A percentile compares a stretch with the other conserved stretches of the same genome.
phyloP scores from a whole-genome alignment of 2,329 filamentous ascomycete genomes.

The Atkinsonella hypoxylon region DNA sequence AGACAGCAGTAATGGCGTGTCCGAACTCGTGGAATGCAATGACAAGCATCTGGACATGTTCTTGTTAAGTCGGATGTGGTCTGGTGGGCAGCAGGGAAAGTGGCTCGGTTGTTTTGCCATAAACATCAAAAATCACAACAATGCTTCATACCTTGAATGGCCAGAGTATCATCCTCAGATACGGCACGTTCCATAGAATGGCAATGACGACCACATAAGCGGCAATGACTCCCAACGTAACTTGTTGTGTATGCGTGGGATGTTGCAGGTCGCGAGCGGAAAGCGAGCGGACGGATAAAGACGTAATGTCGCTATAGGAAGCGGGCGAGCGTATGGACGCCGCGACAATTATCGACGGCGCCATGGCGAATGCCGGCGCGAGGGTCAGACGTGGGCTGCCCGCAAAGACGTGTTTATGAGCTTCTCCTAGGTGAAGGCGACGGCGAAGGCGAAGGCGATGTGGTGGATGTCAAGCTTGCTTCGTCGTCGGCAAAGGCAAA shows the following conservation, averaged over 20 bases:
- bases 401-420: background rate
- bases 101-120: background rate
- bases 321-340: background rate
- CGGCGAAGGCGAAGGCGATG: too few species aligned
- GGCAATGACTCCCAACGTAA: conserved; percentile 60
- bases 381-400: background rate
- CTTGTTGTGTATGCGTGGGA: conserved; percentile 55
- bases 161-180: conserved; percentile 63
- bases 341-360: background rate
- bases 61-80: background rate
- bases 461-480: too few species aligned
- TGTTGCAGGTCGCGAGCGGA: conserved; percentile 39
- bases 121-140: background rate
- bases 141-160: conserved; percentile 56
- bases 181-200: conserved; percentile 68
- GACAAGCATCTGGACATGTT: conserved; percentile 52
- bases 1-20: conserved; percentile 60
- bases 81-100: background rate
- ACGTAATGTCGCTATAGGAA: conserved; percentile 7
- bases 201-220: conserved; percentile 64
- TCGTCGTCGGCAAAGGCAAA: too few species aligned
- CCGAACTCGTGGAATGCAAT: conserved; percentile 76
- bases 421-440: too few species aligned
- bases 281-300: conserved; percentile 15
- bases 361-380: background rate